Percentiles rank a stretch among this genome's conserved stretches.
These are phyloP conservation scores for Cyberlindnera bimundalis DNA, from an alignment of 805 yeast genomes.

Conservation along the genomic window DNA sequence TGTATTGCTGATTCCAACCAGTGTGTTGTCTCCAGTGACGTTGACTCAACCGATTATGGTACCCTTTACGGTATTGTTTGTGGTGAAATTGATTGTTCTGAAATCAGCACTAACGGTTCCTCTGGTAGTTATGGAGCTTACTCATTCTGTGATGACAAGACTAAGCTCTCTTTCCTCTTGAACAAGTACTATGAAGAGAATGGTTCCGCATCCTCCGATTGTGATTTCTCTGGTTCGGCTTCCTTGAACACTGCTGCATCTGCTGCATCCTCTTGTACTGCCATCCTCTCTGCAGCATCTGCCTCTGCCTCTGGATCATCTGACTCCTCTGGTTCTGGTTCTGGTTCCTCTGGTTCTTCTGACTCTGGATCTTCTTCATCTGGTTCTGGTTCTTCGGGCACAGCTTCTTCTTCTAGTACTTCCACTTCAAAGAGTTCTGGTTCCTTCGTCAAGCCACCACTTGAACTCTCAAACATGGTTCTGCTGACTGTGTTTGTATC, in stretches of 20 bases:
- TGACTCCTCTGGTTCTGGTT: slow-evolving; percentile 33
- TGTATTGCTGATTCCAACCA: slow-evolving; percentile 50
- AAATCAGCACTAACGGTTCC: slow-evolving; percentile 57
- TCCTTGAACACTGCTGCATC: slow-evolving; percentile 40
- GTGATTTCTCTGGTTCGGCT: slow-evolving; percentile 73
- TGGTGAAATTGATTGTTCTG: slow-evolving; percentile 55
- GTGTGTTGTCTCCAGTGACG: slow-evolving; percentile 59
- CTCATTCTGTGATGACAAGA: slow-evolving; percentile 70
- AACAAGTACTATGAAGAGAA: slow-evolving; percentile 61
- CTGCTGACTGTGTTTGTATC: slow-evolving; percentile 29
- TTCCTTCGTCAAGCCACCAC: slow-evolving; percentile 14
- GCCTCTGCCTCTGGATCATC: slow-evolving; percentile 29
- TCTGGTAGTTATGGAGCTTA: slow-evolving; percentile 68
- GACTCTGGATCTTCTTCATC: slow-evolving; percentile 12
- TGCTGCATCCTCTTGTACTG: slow-evolving; percentile 36
- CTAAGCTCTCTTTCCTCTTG: slow-evolving; percentile 63
- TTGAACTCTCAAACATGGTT: slow-evolving; percentile 15
- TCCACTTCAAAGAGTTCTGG: slow-evolving; percentile 23
- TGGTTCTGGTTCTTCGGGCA: slow-evolving; percentile 26
- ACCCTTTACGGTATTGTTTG: slow-evolving; percentile 59
- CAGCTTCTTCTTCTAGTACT: slow-evolving; percentile 26
- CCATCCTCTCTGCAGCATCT: slow-evolving; percentile 34
- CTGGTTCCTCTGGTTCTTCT: slow-evolving; percentile 27
- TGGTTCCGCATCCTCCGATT: slow-evolving; percentile 46
- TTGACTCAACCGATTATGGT: slow-evolving; percentile 52